These are phyloP conservation scores for Globisporangium nagaii DNA, from an alignment of 352 stramenopile genomes.

Conservation along the genomic window DNA sequence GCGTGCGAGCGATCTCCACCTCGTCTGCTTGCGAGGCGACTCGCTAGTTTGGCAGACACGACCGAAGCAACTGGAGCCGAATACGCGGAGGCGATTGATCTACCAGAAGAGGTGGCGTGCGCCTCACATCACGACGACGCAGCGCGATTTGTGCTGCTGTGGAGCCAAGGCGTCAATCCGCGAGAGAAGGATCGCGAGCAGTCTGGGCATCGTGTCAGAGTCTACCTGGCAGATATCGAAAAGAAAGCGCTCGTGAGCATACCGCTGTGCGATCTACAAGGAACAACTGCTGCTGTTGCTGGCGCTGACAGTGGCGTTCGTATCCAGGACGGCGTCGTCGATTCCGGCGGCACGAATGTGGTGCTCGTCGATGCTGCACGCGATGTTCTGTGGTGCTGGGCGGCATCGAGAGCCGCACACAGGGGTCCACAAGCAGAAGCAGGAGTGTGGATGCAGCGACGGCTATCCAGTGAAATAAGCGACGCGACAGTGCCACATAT, in stretches of 20 bases:
- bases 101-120: background rate
- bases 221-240: background rate
- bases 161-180: background rate
- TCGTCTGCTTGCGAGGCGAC: background rate
- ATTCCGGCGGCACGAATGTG: background rate
- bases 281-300: too few relatives aligned
- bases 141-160: constrained; percentile 1
- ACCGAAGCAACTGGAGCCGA: background rate
- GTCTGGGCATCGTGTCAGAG: background rate
- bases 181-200: background rate
- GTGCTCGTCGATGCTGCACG: background rate
- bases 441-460: background rate
- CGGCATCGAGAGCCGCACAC: background rate
- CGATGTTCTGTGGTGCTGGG: background rate
- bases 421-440: too few relatives aligned
- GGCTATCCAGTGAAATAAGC: background rate
- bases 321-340: background rate
- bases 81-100: background rate
- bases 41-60: background rate
- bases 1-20: background rate
- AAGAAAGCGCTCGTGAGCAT: background rate
- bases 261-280: background rate
- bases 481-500: too few relatives aligned
- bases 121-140: background rate
- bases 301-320: background rate